Evolutionary conservation across 768 basidiomycete species (phyloP).

Genomic region (Kondoa malvinella): DNA sequence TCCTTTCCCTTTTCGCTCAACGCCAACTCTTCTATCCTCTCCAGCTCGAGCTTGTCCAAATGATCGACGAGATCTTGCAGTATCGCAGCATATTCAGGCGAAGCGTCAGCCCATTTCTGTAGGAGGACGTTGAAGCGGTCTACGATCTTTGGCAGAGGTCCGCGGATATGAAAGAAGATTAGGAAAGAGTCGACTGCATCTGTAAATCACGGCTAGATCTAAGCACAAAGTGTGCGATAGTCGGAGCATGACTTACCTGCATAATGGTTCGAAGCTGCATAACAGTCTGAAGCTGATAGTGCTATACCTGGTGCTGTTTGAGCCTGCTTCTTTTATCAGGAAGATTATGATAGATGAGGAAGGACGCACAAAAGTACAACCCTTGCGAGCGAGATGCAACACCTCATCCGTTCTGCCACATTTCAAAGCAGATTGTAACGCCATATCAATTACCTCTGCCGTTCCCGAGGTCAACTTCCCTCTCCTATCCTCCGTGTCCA

Average conservation of each 20-base stretch:
- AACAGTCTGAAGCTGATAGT: background rate
- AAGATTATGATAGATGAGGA: background rate
- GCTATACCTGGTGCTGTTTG: background rate
- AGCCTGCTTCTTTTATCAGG: background rate
- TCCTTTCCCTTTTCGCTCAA: background rate
- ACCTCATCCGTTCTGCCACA: background rate
- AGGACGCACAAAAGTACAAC: background rate
- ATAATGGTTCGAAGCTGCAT: background rate
- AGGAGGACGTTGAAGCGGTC: background rate
- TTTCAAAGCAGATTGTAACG: background rate
- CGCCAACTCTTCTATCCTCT: background rate
- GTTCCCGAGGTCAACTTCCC: background rate
- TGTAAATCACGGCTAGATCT: background rate
- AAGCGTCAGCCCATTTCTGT: background rate
- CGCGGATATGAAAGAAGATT: background rate
- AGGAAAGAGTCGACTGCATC: background rate
- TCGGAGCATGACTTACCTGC: background rate
- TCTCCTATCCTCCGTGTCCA: background rate
- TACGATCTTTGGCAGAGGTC: background rate
- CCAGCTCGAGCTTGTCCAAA: background rate
- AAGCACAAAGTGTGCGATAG: background rate
- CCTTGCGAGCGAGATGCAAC: background rate
- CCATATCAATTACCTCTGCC: background rate
- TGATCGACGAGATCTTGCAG: background rate
- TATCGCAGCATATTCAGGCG: background rate